These are phyloP conservation scores for Ophiostoma angusticollis DNA, from an alignment of 2,329 filamentous ascomycete species.

Conservation along the genomic window DNA sequence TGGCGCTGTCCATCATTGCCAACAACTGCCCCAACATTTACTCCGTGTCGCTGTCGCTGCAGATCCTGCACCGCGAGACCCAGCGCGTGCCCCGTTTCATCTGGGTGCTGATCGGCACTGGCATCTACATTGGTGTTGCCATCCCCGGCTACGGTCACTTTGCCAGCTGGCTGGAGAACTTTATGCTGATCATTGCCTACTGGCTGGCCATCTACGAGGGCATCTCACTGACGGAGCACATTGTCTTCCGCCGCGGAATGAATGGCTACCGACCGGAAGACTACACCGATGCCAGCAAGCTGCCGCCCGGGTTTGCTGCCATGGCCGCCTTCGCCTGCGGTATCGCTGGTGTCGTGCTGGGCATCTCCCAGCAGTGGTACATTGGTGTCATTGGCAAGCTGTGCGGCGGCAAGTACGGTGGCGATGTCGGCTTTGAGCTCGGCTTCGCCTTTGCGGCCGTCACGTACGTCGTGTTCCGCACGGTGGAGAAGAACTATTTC, in stretches of 20 bases:
- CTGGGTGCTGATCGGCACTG: conserved; percentile 45
- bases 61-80: conserved; percentile 41
- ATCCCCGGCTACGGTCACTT: conserved; percentile 28
- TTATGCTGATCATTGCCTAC: conserved; percentile 27
- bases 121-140: conserved; percentile 45
- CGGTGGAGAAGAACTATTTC: conserved; percentile 28
- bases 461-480: conserved; percentile 38
- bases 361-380: conserved; percentile 50
- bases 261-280: conserved; percentile 31
- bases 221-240: conserved; percentile 22
- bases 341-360: conserved; percentile 39
- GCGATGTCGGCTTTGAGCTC: conserved; percentile 52
- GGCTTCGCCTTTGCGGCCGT: conserved; percentile 32
- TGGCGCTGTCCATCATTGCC: conserved; percentile 32
- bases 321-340: conserved; percentile 19
- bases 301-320: conserved; percentile 23
- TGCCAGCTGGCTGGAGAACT: conserved; percentile 25
- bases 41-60: conserved; percentile 27
- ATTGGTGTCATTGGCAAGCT: conserved; percentile 45
- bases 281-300: conserved; percentile 31
- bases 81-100: conserved; percentile 42
- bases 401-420: conserved; percentile 29
- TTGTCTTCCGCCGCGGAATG: conserved; percentile 32
- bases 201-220: conserved; percentile 34
- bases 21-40: conserved; percentile 30